Evolutionary conservation across 148 eudicot genomes (phyloP), one percentile per base, ranked within the genome.

Genomic region (Rhododendron simsii): DNA sequence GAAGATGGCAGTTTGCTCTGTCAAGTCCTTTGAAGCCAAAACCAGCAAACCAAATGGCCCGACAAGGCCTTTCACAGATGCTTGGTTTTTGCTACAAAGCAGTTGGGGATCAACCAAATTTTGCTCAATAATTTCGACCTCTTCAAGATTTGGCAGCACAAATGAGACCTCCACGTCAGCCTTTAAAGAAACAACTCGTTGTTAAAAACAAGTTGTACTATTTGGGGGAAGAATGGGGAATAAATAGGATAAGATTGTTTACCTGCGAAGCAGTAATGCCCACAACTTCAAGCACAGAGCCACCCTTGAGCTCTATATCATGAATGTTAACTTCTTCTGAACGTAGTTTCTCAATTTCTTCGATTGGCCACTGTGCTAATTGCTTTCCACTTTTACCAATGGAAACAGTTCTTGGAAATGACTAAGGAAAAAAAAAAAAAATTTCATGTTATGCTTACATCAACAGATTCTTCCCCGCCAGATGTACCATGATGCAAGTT

Each of bases 11-110:
- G 89, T 90, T 16, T 84, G 83, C 47, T 90, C 91, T 41, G 59
- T 23, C 18, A 88, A 61, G 67, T 84, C 81, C n/a, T 86, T 57
- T 2, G 91, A 84, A 50, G 90, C 87, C 26, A 90, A 76, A 63
- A 74, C 73, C 86, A 90, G 63, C 33, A 88, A 61, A 47, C 89
- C 89, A 76, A 87, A 87, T 45, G 89, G 89, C 78, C 91, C 88
- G 3, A 84, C 30, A 55, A 20, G 26, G 30, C 89, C 86, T 30
- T 26, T 74, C 51, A 81, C 83, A 18, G 55, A 53, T 16, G 87
- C 80, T 21, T 15, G 16, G 13, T 82, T 89, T 55, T 44, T 21
- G 59, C 80, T 79, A 23, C 86, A 89, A 21, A 87, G 79, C 45
- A 51, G 47, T 79, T 85, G 86, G 47, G 91, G 86, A 84, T 89